Evolutionary conservation across 148 eudicot species (phyloP).

Genomic region (Vaccinium myrtillus): DNA sequence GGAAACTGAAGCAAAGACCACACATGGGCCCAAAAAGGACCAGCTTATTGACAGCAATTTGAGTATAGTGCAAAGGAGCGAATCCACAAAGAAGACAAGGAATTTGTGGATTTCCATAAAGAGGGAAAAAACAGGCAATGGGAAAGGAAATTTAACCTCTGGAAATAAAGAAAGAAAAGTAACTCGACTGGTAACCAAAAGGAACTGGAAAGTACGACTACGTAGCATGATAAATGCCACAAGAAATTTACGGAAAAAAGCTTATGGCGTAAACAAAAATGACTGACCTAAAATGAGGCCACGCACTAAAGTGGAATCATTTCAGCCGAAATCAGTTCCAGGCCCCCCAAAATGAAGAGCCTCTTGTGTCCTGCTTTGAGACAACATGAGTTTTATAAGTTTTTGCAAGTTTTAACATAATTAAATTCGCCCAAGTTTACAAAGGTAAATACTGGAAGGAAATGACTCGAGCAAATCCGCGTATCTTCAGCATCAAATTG

Average conservation of each 20-base stretch:
- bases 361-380: constrained; percentile 96
- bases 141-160: constrained; percentile 21
- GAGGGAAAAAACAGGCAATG: constrained; percentile 19
- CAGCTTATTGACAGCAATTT: not conserved
- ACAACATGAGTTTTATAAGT: constrained; percentile 85
- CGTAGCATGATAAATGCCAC: constrained; percentile 70
- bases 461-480: constrained; percentile 42
- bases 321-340: constrained; percentile 97
- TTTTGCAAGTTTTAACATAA: constrained; percentile 46
- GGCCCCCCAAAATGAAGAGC: constrained; percentile 98
- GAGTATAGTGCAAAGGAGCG: constrained; percentile 3
- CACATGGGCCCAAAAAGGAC: not conserved
- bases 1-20: constrained; percentile 10
- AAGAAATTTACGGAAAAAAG: constrained; percentile 35
- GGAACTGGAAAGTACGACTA: constrained; percentile 44
- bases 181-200: constrained; percentile 30
- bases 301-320: constrained; percentile 93
- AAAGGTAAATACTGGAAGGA: constrained; percentile 73
- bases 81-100: constrained; percentile 16
- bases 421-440: constrained; percentile 54
- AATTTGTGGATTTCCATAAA: constrained; percentile 20
- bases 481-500: constrained; percentile 41
- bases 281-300: constrained; percentile 97
- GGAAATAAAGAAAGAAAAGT: constrained; percentile 24
- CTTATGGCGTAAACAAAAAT: constrained; percentile 60